Evolutionary conservation across 208 protist genomes (phyloP), one percentile per base, ranked within the genome.

Genomic region (Trypanosoma theileri): DNA sequence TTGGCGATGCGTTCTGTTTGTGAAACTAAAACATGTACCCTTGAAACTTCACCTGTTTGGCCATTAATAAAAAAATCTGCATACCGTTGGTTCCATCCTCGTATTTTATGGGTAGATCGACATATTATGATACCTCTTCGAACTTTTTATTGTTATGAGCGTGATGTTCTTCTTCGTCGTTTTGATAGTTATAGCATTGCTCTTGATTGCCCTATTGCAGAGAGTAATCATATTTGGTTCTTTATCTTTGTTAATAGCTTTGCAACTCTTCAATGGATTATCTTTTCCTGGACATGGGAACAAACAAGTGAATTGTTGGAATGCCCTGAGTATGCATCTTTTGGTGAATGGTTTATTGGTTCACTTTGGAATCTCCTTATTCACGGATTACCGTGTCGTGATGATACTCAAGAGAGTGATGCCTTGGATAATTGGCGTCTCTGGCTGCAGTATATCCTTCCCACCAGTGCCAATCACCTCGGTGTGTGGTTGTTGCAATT

Each of bases 111-210:
- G 24, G 51, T 70, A 57, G 80, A 91, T 62, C 77, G 77, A 0
- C 86, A 94, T 66, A 64, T 75, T 44, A 68, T 86, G 52, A 48
- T 92, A 17, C 89, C 89, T 14, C 64, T 91, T 65, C 85, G 89
- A 46, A 72, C 80, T 12, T 94, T 94, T 66, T 90, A 94, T 69
- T 94, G 86, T 72, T 77, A 64, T 46, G 84, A 94, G 71, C 66
- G 71, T 12, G 89, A 94, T 62, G 75, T 82, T 13, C 31, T 91
- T 21, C 71, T 94, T 68, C 70, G 71, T 9, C 64, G 84, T 52
- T 94, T 88, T 73, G 89, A 94, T 71, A 69, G 84, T 61, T 91
- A 89, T 76, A 89, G 84, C 21, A 77, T 66, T 56, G 62, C 83
- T 28, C 58, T 94, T 12, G 89, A 94, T 74, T 75, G 72, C 59